A percentile compares a stretch with the other conserved stretches of the same genome.
These are phyloP conservation scores for Thelonectria discophora DNA, from an alignment of 2,329 filamentous ascomycete genomes.

Conservation along the genomic window DNA sequence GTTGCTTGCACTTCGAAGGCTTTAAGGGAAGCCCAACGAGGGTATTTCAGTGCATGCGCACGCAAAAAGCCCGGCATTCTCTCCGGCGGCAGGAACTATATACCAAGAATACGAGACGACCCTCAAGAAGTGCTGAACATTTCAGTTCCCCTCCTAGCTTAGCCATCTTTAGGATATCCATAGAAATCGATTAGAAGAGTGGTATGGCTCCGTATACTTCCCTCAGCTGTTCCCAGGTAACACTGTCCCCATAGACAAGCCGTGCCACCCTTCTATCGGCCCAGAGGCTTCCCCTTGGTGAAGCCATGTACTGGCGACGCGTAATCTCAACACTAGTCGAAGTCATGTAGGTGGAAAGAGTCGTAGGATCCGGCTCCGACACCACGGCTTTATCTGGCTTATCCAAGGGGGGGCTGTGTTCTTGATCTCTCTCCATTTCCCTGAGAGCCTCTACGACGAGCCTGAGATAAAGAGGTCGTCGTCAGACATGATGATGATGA, in stretches of 20 bases:
- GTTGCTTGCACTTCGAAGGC: too few species aligned
- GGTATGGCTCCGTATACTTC: constrained; percentile 33
- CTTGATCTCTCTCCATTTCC: constrained; percentile 25
- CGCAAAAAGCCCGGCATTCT: too few species aligned
- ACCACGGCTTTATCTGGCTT: constrained; percentile 5
- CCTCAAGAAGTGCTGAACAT: too few species aligned
- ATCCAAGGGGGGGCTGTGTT: constrained; percentile 22
- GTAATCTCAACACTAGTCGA: constrained; percentile 34
- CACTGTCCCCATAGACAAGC: constrained; percentile 32
- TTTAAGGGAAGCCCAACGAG: too few species aligned
- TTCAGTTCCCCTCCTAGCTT: too few species aligned
- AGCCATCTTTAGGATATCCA: too few species aligned
- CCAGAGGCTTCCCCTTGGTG: constrained; percentile 29
- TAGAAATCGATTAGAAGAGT: background rate
- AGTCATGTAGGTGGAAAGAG: constrained; percentile 34
- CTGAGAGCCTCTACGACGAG: constrained; percentile 26
- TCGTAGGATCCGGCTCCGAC: constrained; percentile 18
- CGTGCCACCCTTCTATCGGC: constrained; percentile 31
- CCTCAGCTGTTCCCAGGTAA: constrained; percentile 40
- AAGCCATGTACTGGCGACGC: constrained; percentile 37
- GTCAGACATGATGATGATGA: too few species aligned
- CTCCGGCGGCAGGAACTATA: too few species aligned
- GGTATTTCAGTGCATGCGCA: too few species aligned
- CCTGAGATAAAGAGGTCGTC: too few species aligned
- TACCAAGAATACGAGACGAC: too few species aligned